Evolutionary conservation across 2,329 filamentous ascomycete species (phyloP).

Genomic region (Monosporascus sp.): DNA sequence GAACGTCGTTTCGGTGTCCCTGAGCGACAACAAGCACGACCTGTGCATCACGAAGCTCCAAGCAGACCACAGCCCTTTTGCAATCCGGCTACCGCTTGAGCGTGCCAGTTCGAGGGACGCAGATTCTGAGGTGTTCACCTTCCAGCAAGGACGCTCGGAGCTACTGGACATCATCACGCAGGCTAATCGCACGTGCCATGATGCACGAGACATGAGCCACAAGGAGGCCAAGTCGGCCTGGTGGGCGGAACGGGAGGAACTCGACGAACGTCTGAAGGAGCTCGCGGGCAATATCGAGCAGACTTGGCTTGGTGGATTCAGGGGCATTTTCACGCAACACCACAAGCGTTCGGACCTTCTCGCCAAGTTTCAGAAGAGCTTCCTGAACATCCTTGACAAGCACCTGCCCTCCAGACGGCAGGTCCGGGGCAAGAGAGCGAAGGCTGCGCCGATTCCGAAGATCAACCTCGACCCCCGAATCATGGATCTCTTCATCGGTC

Average conservation of each 20-base stretch:
- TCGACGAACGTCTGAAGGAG: conserved; percentile 72
- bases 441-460: conserved; percentile 31
- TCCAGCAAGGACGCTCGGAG: conserved; percentile 72
- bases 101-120: conserved; percentile 75
- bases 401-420: conserved; percentile 78
- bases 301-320: conserved; percentile 93
- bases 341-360: conserved; percentile 58
- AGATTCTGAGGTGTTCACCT: conserved; percentile 75
- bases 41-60: conserved; percentile 85
- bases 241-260: conserved; percentile 80
- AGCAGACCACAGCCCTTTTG: conserved; percentile 70
- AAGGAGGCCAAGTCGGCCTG: conserved; percentile 76
- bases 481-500: conserved; percentile 80
- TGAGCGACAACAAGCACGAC: conserved; percentile 79
- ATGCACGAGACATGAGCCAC: conserved; percentile 61
- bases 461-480: conserved; percentile 56
- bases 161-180: conserved; percentile 75
- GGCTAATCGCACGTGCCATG: conserved; percentile 80
- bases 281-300: conserved; percentile 83
- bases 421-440: conserved; percentile 49
- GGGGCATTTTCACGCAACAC: conserved; percentile 82
- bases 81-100: conserved; percentile 79
- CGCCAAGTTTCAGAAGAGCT: conserved; percentile 68
- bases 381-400: conserved; percentile 74
- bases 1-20: conserved; percentile 78